Evolutionary conservation across 2,329 filamentous ascomycete genomes (phyloP).

Genomic region (Parascedosporium putredinis): DNA sequence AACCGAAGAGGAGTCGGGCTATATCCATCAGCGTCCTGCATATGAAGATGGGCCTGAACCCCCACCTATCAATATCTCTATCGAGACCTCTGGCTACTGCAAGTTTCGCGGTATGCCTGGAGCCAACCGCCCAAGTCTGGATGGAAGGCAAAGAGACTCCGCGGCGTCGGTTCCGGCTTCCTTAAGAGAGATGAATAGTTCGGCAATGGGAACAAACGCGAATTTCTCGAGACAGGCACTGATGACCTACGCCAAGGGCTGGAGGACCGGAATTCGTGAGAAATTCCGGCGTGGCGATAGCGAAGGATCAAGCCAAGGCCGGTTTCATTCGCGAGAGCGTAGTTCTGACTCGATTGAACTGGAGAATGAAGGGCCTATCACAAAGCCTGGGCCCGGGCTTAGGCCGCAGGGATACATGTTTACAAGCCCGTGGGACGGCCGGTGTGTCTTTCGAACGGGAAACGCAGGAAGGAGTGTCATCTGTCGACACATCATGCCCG

Average conservation of each 20-base stretch:
- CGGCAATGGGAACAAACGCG: conserved; percentile 8
- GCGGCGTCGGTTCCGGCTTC: background rate
- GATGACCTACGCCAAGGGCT: conserved; percentile 32
- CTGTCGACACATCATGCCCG: conserved; percentile 61
- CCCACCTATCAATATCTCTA: conserved; percentile 39
- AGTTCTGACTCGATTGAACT: conserved; percentile 24
- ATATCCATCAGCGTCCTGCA: conserved; percentile 9
- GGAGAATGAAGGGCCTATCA: conserved; percentile 7
- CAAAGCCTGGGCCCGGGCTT: conserved; percentile 32
- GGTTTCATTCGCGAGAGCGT: conserved; percentile 9
- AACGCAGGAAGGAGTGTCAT: conserved; percentile 63
- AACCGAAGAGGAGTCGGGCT: conserved; percentile 5
- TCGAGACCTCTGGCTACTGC: conserved; percentile 46
- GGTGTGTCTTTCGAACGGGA: conserved; percentile 76
- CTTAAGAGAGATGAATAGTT: background rate
- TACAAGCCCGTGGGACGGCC: conserved; percentile 74
- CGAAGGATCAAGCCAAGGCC: background rate
- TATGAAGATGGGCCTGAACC: conserved; percentile 14
- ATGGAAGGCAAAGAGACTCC: conserved; percentile 12
- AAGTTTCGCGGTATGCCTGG: conserved; percentile 33
- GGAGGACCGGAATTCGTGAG: conserved; percentile 29
- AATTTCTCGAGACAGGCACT: conserved; percentile 1
- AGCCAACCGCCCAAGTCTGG: conserved; percentile 22
- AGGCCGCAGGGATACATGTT: conserved; percentile 65
- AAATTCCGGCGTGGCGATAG: background rate